Base-by-base conservation (phyloP, 306 rosid species). In the Sphenostylis stenocarpa region DNA sequence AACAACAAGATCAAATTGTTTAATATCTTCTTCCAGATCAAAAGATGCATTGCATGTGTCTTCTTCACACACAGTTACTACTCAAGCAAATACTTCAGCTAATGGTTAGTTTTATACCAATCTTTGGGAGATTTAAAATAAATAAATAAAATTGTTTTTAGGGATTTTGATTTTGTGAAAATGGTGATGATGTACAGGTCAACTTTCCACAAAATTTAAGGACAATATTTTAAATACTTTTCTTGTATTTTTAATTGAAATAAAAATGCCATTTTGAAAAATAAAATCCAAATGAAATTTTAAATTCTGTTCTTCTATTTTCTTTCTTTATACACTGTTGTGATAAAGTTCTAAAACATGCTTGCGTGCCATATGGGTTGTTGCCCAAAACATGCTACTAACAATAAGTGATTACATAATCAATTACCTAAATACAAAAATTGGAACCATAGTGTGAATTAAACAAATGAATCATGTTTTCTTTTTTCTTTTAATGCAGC, bases 291-390 rank as follows among this genome's bases (percentile, higher is more conserved):
- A n/a, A n/a, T n/a, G n/a, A n/a, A n/a, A n/a, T n/a, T 26, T 36
- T 34, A 5, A 34, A 34, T 6, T 34, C 6, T 34, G 43, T 38
- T 38, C 15, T 11, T 41, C 47, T 3, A 41, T 41, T 41, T 41
- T 4, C 4, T 62, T 61, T 23, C 17, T 67, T 23, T 41, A 61
- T 72, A 61, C 67, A 23, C 60, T 67, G 44, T 58, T 51, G 13
- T 60, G 19, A 48, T 48, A 45, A 84, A 55, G 57, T 55, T 53
- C 4, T 19, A 43, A 68, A 33, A 76, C 76, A 77, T 77, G 85
- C 49, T 19, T 72, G 80, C 62, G 72, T 72, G 80, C 78, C 72
- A 77, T 77, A 45, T 77, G 85, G 85, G 47, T 41, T 12, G 56
- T 67, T 70, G 21, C 58, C 52, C 63, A 45, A 12, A 41, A 10